Evolutionary conservation across 2,329 filamentous ascomycete genomes (phyloP).

Genomic region (Corynespora cassiicola): DNA sequence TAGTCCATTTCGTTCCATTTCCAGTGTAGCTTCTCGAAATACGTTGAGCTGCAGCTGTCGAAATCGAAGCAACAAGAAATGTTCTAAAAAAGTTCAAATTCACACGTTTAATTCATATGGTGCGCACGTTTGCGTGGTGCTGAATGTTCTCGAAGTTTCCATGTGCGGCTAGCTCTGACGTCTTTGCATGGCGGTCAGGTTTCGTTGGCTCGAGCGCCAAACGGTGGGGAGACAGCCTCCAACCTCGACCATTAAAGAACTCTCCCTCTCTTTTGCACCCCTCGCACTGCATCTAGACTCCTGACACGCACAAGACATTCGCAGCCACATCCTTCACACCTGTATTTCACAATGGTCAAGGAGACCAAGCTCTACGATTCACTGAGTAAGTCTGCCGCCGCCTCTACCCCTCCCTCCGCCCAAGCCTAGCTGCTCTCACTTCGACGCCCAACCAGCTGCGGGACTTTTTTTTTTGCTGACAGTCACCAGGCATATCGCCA

Average conservation of each 20-base stretch:
- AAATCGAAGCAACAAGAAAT: constrained; percentile 17
- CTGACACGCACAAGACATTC: constrained; percentile 18
- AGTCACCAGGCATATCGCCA: constrained; percentile 67
- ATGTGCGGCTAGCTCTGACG: constrained; percentile 31
- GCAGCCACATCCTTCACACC: constrained; percentile 8
- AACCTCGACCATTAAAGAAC: constrained; percentile 36
- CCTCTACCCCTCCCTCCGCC: constrained; percentile 29
- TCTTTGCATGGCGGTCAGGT: constrained; percentile 26
- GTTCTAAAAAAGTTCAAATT: constrained; percentile 15
- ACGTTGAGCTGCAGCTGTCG: constrained; percentile 21
- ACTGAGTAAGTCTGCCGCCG: constrained; percentile 56
- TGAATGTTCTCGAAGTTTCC: constrained; percentile 49
- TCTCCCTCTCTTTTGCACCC: constrained; percentile 26
- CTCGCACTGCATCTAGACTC: constrained; percentile 15
- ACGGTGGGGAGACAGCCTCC: constrained; percentile 35
- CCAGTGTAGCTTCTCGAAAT: constrained; percentile 24
- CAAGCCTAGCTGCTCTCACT: neutral
- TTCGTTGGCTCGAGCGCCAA: constrained; percentile 25
- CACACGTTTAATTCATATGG: constrained; percentile 5
- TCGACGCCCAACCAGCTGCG: neutral
- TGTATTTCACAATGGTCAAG: constrained; percentile 74
- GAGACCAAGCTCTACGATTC: constrained; percentile 96
- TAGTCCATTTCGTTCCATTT: constrained; percentile 24
- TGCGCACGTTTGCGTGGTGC: constrained; percentile 11
- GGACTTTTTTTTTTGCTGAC: constrained; percentile 35